phyloP scores from a whole-genome alignment of 2,329 filamentous ascomycete genomes.

The Colletotrichum sp. region DNA sequence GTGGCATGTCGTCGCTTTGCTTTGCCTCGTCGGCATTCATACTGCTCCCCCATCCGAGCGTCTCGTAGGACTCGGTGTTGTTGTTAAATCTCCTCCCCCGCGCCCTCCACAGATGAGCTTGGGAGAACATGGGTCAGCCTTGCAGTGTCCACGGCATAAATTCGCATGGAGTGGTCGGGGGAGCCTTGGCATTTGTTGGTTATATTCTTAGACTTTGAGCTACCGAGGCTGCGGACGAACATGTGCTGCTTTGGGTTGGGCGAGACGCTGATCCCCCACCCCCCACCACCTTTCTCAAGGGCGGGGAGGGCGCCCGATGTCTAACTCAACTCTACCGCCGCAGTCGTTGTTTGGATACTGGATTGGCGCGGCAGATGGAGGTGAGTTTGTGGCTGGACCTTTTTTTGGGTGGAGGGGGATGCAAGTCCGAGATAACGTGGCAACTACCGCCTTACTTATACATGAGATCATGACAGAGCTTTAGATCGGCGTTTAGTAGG shows the following conservation, averaged over 20 bases:
- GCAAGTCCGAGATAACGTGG: not conserved
- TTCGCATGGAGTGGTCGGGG: not conserved
- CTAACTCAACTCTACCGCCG: not conserved
- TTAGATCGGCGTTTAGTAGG: not conserved
- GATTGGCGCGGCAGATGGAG: not conserved
- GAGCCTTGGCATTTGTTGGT: not conserved
- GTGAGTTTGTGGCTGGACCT: not conserved
- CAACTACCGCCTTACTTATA: not conserved
- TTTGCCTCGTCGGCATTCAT: not conserved
- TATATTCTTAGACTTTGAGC: not conserved
- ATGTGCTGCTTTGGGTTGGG: not conserved
- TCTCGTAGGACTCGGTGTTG: not conserved
- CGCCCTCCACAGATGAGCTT: not conserved
- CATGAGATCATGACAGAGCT: not conserved
- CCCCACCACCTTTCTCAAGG: not conserved
- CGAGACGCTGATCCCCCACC: not conserved
- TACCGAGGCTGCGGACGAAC: conserved; percentile 6
- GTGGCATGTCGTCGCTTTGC: not conserved
- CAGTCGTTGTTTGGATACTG: not conserved
- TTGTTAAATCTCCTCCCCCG: not conserved
- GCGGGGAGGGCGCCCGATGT: not conserved
- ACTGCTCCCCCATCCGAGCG: not conserved
- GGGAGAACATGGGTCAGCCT: not conserved
- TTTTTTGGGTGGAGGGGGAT: not conserved
- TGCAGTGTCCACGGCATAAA: not conserved